Evolutionary conservation across 495 filamentous ascomycete genomes (phyloP).

Genomic region (Amphirosellinia nigrospora): DNA sequence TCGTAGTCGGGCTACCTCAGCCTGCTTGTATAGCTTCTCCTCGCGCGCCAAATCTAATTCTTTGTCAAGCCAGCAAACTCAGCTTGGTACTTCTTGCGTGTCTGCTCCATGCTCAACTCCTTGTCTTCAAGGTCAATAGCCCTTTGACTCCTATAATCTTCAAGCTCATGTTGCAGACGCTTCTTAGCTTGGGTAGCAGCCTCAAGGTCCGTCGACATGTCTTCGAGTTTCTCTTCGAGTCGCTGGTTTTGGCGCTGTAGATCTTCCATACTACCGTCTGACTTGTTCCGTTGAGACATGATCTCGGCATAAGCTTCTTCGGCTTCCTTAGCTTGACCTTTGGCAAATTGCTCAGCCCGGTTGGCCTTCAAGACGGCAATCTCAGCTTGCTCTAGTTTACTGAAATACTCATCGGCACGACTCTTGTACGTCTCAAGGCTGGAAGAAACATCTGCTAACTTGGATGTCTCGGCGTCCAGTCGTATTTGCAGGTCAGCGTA

Average conservation of each 20-base stretch:
- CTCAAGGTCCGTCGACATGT: slow-evolving; percentile 87
- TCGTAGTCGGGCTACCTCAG: slow-evolving; percentile 75
- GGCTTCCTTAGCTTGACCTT: slow-evolving; percentile 82
- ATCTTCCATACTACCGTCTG: slow-evolving; percentile 88
- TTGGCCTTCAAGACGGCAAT: slow-evolving; percentile 92
- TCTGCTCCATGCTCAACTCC: slow-evolving; percentile 95
- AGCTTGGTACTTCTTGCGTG: slow-evolving; percentile 93
- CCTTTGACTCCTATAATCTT: slow-evolving; percentile 93
- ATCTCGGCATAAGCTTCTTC: slow-evolving; percentile 90
- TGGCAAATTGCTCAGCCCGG: slow-evolving; percentile 92
- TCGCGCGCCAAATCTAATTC: slow-evolving; percentile 95
- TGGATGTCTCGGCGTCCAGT: slow-evolving; percentile 86
- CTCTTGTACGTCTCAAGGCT: slow-evolving; percentile 90
- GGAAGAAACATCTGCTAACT: slow-evolving; percentile 80
- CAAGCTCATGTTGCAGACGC: slow-evolving; percentile 94
- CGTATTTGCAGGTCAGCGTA: slow-evolving; percentile 94
- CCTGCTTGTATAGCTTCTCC: slow-evolving; percentile 68
- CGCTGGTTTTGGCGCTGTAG: slow-evolving; percentile 87
- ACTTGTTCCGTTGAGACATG: slow-evolving; percentile 89
- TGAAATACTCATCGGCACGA: slow-evolving; percentile 95
- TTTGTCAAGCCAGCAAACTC: slow-evolving; percentile 88
- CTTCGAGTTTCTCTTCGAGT: slow-evolving; percentile 89
- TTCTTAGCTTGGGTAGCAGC: slow-evolving; percentile 90
- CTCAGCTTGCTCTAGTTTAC: slow-evolving; percentile 95
- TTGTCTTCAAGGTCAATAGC: slow-evolving; percentile 98